Base-by-base conservation (phyloP, 176 grass and related monocot genomes). In the Oropetium thomaeum region DNA sequence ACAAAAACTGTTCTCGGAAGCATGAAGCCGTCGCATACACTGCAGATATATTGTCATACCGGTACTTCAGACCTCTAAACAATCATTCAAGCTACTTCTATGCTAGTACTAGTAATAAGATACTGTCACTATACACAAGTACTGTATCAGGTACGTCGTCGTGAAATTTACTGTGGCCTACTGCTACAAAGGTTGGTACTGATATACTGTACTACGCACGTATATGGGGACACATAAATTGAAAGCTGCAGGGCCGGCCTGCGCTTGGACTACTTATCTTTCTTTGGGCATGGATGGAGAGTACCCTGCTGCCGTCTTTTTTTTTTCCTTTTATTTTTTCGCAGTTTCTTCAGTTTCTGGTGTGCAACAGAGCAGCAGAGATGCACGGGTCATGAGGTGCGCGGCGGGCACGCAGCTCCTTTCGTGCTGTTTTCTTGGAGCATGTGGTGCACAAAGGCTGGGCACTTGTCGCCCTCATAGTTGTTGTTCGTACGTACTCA, bases 221-320 rank as follows among this genome's bases (percentile, higher is more conserved):
- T n/a, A 53, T 51, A 53, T 52, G 30, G 45, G 10, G 30, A 53
- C 69, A 47, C 71, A 74, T 49, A 81, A 75, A 70, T 54, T 70
- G n/a, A 81, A 86, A 81, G 84, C 84, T 86, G 77, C 64, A 71
- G 19, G 44, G 28, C 27, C 30, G 14, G 63, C 34, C 70, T 81
- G 84, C 44, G 55, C 54, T 53, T 81, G 77, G 77, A 81, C 77
- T 69, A 75, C 42, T 69, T 86, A 77, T 81, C 84, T 75, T 69
- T 4, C 35, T 38, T 38, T 6, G 63, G 22, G 33, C 70, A 69
- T 58, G 63, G 51, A 59, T 28, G 32, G 41, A 48, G 39, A 19
- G 6, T 29, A 19, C 23, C 52, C n/a, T 69, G 20, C 55, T 41
- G 73, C 70, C 64, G 79, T 63, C 34, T 1, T 63, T 70, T 62